These are phyloP conservation scores for Triangularia setosa DNA, from an alignment of 2,329 filamentous ascomycete genomes.

Conservation along the genomic window DNA sequence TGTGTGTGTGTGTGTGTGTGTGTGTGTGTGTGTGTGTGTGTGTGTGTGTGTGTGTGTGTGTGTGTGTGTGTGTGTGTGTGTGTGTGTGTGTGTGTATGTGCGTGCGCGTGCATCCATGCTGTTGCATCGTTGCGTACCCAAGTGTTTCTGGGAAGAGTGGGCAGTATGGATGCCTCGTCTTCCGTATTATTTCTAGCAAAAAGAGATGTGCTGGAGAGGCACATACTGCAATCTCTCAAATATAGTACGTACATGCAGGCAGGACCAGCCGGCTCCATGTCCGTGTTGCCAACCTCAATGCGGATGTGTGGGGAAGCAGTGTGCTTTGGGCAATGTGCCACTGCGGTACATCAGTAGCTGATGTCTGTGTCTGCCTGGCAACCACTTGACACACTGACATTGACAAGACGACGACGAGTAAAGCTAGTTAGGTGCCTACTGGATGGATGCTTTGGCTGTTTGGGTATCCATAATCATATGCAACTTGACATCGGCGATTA, in stretches of 20 bases:
- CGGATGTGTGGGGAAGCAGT: background rate
- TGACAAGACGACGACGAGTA: background rate
- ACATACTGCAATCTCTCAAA: background rate
- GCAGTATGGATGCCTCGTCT: background rate
- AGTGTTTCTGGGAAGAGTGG: background rate
- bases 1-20: no score
- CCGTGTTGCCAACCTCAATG: background rate
- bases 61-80: no score
- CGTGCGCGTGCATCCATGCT: no score
- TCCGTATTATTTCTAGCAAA: background rate
- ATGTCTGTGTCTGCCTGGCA: background rate
- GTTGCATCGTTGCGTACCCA: background rate
- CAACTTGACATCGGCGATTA: background rate
- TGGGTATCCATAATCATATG: background rate
- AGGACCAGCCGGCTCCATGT: background rate
- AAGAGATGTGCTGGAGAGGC: background rate
- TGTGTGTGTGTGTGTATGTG: no score
- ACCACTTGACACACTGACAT: background rate
- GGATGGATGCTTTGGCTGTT: no score
- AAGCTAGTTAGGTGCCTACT: no score
- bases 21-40: no score
- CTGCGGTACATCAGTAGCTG: background rate
- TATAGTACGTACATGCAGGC: background rate
- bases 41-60: no score
- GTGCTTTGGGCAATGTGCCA: background rate